Base-by-base conservation (phyloP, 2,329 filamentous ascomycete genomes). In the Colletotrichum coccodes region DNA sequence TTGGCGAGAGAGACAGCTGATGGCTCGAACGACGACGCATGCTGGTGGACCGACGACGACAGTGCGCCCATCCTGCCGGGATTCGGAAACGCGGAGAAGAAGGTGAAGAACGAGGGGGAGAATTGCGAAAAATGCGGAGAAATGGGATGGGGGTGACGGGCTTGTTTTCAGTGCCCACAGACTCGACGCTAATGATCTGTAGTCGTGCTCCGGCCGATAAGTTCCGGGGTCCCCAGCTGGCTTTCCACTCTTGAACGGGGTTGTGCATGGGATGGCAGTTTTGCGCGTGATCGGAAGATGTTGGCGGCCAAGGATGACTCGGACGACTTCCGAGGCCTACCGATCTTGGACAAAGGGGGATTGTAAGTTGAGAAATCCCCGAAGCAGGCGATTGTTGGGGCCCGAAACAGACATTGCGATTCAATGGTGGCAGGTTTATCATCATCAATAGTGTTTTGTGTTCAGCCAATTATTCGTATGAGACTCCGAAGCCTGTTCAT, bases 41-140 rank as follows among this genome's bases (percentile, higher is more conserved):
- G 44, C 60, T 68, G 26, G 60, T 64, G 60, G 42, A 57, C 52
- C 53, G 23, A 64, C 23, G 16, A 11, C 52, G 30, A 26, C n/a
- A n/a, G 40, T 44, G 32, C 26, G 18, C 58, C 49, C 58, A 49
- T 62, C 40, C 36, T 47, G 64, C 64, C 60, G 46, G 42, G 64
- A 26, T 56, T 47, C 44, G 53, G 56, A 52, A 63, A 57, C 42
- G 49, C 57, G 54, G 63, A 54, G 47, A 62, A 34, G 23, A 34
- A 38, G 26, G 30, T 12, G 6, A 26, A 34, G n/a, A 42, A 32
- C 49, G 63, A 66, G 64, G 57, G 57, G 52, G 64, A 68, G 60
- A 68, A 68, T 64, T 34, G n/a, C n/a, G 44, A 58, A 53, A 32
- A 58, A 56, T 57, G 68, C 68, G 68, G 68, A 70, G 67, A 68